Evolutionary conservation across 179 eudicot species (phyloP).

Genomic region (Silene noctiflora): DNA sequence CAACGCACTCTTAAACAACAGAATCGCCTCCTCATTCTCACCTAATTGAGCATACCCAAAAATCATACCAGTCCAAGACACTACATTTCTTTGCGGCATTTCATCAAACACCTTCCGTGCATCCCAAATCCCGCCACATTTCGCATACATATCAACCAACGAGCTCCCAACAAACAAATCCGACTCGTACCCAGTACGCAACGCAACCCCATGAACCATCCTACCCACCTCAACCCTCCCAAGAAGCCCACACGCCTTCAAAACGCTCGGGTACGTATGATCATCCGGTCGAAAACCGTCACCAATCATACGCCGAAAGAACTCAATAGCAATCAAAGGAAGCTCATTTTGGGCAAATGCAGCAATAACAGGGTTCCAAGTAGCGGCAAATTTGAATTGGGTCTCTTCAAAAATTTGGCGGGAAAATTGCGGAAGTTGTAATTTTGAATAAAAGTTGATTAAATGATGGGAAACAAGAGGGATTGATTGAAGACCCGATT

Average conservation of each 20-base stretch:
- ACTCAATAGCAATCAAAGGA: conserved; percentile 46
- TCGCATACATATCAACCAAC: conserved; percentile 71
- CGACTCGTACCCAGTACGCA: conserved; percentile 50
- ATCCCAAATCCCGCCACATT: conserved; percentile 53
- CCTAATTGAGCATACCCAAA: conserved; percentile 75
- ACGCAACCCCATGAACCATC: conserved; percentile 62
- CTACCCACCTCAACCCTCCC: conserved; percentile 40
- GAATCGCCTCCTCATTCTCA: conserved; percentile 69
- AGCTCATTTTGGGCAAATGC: conserved; percentile 72
- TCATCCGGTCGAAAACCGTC: conserved; percentile 52
- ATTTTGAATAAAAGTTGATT: conserved; percentile 75
- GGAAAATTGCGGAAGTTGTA: conserved; percentile 49
- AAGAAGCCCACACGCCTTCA: conserved; percentile 52
- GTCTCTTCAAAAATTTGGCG: conserved; percentile 55
- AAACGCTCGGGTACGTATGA: conserved; percentile 59
- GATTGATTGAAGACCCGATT: conserved; percentile 47
- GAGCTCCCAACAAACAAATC: conserved; percentile 82
- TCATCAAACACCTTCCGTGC: conserved; percentile 70
- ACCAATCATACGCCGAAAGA: conserved; percentile 48
- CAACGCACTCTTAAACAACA: conserved; percentile 57
- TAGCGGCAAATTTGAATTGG: conserved; percentile 44
- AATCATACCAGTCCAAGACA: conserved; percentile 91
- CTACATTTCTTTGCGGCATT: conserved; percentile 84
- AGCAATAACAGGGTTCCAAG: conserved; percentile 83
- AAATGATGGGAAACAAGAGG: conserved; percentile 70